These are phyloP conservation scores for Haematococcus sp. DNA, from an alignment of 139 green algal species.

Conservation along the genomic window DNA sequence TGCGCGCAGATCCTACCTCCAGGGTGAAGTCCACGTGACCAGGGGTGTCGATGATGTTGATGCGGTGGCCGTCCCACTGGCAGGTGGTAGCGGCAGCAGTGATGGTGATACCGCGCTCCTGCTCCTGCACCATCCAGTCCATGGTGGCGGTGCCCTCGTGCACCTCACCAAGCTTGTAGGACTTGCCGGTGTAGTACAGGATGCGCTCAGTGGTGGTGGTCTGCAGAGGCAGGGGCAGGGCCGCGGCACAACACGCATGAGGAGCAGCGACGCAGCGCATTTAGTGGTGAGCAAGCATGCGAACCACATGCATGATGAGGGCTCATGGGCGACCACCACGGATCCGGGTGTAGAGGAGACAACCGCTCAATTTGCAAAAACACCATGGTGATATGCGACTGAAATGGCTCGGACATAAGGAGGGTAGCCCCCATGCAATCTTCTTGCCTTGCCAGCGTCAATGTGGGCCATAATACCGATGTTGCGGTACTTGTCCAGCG, in stretches of 20 bases:
- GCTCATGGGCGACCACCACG: too few species aligned
- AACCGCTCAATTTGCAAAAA: too few species aligned
- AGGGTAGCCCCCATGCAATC: too few species aligned
- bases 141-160: constrained; percentile 98
- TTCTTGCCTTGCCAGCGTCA: constrained; percentile 85
- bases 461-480: constrained; percentile 99
- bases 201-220: constrained; percentile 98
- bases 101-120: constrained; percentile 99
- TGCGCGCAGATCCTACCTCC: constrained; percentile 49
- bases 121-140: constrained; percentile 91
- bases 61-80: constrained; percentile 92
- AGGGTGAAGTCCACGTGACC: constrained; percentile 97
- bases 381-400: too few species aligned
- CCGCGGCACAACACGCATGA: too few species aligned
- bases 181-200: constrained; percentile 98
- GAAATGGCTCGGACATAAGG: too few species aligned
- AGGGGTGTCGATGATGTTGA: constrained; percentile 99
- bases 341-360: too few species aligned
- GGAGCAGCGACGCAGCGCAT: neutral
- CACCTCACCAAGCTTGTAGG: constrained; percentile 99
- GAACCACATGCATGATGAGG: too few species aligned
- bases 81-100: constrained; percentile 96
- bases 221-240: constrained; percentile 34
- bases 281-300: neutral
- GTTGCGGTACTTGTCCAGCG: constrained; percentile 94